These are phyloP conservation scores for Hericium erinaceus DNA, from an alignment of 768 basidiomycete species.

Conservation along the genomic window DNA sequence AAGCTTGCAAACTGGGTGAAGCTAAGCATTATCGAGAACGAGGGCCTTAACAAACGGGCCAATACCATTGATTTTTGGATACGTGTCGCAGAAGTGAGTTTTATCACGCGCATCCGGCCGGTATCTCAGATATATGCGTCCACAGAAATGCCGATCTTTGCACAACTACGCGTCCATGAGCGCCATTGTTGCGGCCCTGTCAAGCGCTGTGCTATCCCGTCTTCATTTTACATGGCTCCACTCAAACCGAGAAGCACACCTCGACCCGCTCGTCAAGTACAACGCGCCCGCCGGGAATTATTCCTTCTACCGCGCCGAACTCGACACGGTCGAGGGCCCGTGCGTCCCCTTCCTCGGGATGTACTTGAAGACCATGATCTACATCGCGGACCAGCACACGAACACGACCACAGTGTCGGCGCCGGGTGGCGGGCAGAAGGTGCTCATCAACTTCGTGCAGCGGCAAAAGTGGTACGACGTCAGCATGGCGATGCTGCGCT, in stretches of 20 bases:
- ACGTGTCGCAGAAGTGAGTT: slow-evolving; percentile 63
- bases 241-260: slow-evolving; percentile 37
- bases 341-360: slow-evolving; percentile 63
- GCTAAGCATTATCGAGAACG: slow-evolving; percentile 44
- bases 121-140: neutral
- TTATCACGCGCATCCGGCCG: neutral
- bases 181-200: slow-evolving; percentile 54
- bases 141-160: slow-evolving; percentile 52
- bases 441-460: slow-evolving; percentile 42
- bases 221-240: slow-evolving; percentile 62
- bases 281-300: slow-evolving; percentile 55
- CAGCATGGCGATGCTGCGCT: slow-evolving; percentile 44
- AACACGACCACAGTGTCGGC: slow-evolving; percentile 24
- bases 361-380: slow-evolving; percentile 53
- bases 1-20: slow-evolving; percentile 61
- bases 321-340: slow-evolving; percentile 33
- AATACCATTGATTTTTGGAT: slow-evolving; percentile 67
- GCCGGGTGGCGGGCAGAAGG: slow-evolving; percentile 9
- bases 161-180: slow-evolving; percentile 64
- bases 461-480: slow-evolving; percentile 49
- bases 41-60: slow-evolving; percentile 42
- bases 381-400: slow-evolving; percentile 40
- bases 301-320: slow-evolving; percentile 41
- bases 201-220: slow-evolving; percentile 46
- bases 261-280: slow-evolving; percentile 43